Evolutionary conservation across 768 basidiomycete species (phyloP).

Genomic region (Leccinum olivaceopallidum): DNA sequence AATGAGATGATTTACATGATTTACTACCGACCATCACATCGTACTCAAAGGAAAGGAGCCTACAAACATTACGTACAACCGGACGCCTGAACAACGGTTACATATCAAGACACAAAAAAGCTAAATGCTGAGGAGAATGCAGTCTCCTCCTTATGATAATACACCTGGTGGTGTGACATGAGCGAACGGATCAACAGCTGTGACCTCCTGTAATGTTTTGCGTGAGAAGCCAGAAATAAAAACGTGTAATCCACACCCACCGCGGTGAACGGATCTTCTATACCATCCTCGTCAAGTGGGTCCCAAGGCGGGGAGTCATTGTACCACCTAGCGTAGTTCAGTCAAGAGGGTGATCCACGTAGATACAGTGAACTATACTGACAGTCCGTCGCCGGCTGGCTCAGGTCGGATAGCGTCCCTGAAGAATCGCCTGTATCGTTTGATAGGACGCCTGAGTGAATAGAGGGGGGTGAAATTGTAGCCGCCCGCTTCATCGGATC

Average conservation of each 20-base stretch:
- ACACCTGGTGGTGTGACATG: neutral
- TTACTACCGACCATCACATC: neutral
- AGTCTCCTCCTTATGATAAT: neutral
- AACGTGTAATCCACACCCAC: conserved; percentile 10
- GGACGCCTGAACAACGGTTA: neutral
- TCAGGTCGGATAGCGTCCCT: conserved; percentile 15
- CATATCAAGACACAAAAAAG: neutral
- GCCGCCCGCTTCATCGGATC: conserved; percentile 12
- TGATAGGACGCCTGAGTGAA: conserved; percentile 18
- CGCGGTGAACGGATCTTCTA: conserved; percentile 19
- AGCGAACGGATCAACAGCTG: conserved; percentile 16
- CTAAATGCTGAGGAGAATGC: neutral
- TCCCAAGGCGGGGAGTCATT: conserved; percentile 25
- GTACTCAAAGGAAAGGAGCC: neutral
- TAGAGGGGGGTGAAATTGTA: conserved; percentile 24
- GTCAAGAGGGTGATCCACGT: neutral
- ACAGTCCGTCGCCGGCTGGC: conserved; percentile 21
- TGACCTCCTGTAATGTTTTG: conserved; percentile 2
- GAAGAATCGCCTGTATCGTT: conserved; percentile 14
- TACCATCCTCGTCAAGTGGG: conserved; percentile 31
- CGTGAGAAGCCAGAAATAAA: conserved; percentile 1
- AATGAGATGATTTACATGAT: neutral
- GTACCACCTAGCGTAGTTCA: conserved; percentile 21
- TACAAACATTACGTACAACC: neutral
- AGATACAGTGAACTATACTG: conserved; percentile 5